Conservation (phyloP, 1,284 basidiomycete genomes). For the Athelia psychrophila region DNA sequence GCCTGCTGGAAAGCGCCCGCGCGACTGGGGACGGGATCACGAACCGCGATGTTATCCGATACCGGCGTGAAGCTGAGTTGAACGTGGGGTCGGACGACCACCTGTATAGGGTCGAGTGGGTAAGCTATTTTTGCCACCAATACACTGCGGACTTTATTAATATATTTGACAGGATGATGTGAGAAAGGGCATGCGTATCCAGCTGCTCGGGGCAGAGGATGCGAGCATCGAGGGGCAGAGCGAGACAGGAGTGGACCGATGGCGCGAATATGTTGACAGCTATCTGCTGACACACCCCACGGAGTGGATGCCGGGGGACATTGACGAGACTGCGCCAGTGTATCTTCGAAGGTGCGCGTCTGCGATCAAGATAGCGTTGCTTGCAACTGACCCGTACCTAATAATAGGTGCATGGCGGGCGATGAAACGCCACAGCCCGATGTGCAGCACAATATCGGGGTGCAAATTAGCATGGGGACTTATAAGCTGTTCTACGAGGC, state of each 20-base stretch:
- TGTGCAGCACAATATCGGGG: slow-evolving; percentile 35
- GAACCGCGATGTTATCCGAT: slow-evolving; percentile 82
- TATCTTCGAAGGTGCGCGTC: slow-evolving; percentile 47
- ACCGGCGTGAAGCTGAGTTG: slow-evolving; percentile 87
- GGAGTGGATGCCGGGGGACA: slow-evolving; percentile 59
- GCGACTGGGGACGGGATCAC: slow-evolving; percentile 45
- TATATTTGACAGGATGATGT: slow-evolving; percentile 50
- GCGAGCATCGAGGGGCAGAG: slow-evolving; percentile 60
- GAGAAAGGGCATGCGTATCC: slow-evolving; percentile 66
- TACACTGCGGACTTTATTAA: slow-evolving; percentile 2
- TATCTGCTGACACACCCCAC: slow-evolving; percentile 75
- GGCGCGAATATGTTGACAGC: slow-evolving; percentile 87
- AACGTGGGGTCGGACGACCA: slow-evolving; percentile 88
- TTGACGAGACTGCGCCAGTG: slow-evolving; percentile 34
- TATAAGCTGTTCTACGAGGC: slow-evolving; percentile 78
- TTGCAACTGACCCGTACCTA: slow-evolving; percentile 17
- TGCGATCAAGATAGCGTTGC: slow-evolving; percentile 4
- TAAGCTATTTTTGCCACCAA: slow-evolving; percentile 36
- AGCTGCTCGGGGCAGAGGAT: slow-evolving; percentile 80
- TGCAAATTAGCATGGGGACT: slow-evolving; percentile 62
- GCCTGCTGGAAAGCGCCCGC: slow-evolving; percentile 54
- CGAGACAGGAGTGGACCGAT: slow-evolving; percentile 48
- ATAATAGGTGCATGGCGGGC: slow-evolving; percentile 34
- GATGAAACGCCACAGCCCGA: slow-evolving; percentile 14
- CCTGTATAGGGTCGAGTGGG: slow-evolving; percentile 92